Conservation (phyloP, 495 filamentous ascomycete species). For the Tuber borchii region DNA sequence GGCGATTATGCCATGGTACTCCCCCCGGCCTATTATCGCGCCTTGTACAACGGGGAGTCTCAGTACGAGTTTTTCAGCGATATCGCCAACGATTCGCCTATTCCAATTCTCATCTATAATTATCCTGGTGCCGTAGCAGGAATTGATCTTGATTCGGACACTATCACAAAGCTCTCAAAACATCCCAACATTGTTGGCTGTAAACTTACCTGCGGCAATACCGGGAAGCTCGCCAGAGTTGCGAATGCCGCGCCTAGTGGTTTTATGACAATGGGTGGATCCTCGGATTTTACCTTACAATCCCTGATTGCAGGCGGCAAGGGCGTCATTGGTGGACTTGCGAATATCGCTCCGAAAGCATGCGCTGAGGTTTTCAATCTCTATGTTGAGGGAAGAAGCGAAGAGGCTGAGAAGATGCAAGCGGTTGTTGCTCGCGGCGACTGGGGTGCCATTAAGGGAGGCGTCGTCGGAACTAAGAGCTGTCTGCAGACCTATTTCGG, state of each 20-base stretch:
- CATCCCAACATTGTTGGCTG: slow-evolving; percentile 85
- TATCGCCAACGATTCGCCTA: slow-evolving; percentile 72
- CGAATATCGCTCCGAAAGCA: slow-evolving; percentile 73
- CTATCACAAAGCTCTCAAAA: slow-evolving; percentile 63
- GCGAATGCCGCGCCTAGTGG: slow-evolving; percentile 54
- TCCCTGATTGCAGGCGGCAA: slow-evolving; percentile 76
- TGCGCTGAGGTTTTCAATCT: slow-evolving; percentile 66
- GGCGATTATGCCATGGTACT: slow-evolving; percentile 80
- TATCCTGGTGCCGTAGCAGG: slow-evolving; percentile 77
- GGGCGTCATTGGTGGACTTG: slow-evolving; percentile 77
- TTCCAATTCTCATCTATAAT: slow-evolving; percentile 91
- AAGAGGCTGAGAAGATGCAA: slow-evolving; percentile 70
- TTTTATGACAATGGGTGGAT: slow-evolving; percentile 63
- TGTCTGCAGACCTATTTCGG: slow-evolving; percentile 65
- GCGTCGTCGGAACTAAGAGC: slow-evolving; percentile 79
- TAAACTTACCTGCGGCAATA: slow-evolving; percentile 92
- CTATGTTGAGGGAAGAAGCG: slow-evolving; percentile 61
- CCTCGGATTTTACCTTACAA: slow-evolving; percentile 81
- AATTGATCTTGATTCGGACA: slow-evolving; percentile 74
- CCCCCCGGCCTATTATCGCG: slow-evolving; percentile 77
- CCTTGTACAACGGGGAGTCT: slow-evolving; percentile 53
- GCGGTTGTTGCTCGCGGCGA: slow-evolving; percentile 74
- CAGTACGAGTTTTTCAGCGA: slow-evolving; percentile 67
- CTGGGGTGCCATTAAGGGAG: slow-evolving; percentile 80
- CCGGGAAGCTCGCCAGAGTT: slow-evolving; percentile 79